Conservation (phyloP, 2,329 filamentous ascomycete species). For the Fusarium sp. region DNA sequence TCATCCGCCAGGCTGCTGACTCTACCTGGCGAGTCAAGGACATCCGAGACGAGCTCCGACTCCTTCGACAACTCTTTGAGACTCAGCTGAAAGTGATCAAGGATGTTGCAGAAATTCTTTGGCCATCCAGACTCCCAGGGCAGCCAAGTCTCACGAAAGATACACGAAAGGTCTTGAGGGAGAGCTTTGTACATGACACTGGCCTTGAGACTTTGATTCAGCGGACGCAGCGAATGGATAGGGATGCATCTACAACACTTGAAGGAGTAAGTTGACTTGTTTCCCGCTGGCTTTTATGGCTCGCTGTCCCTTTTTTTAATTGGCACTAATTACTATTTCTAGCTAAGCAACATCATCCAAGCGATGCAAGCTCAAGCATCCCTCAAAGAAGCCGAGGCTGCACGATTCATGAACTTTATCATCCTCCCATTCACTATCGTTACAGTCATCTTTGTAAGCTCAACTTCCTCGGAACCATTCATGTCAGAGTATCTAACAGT, state of each 20-base stretch:
- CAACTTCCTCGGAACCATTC: too few species aligned
- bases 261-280: background rate
- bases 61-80: background rate
- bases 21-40: background rate
- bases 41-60: background rate
- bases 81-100: background rate
- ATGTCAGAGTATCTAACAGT: too few species aligned
- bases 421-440: background rate
- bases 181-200: background rate
- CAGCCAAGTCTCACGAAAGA: background rate
- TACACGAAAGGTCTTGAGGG: background rate
- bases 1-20: background rate
- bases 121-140: background rate
- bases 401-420: background rate
- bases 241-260: background rate
- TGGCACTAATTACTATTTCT: fast-evolving
- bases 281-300: background rate
- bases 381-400: background rate
- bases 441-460: background rate
- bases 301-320: background rate
- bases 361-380: background rate
- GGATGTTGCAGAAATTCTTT: background rate
- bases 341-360: background rate
- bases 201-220: background rate
- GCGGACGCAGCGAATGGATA: background rate